Evolutionary conservation across 2,329 filamentous ascomycete genomes (phyloP), one percentile per base, ranked within the genome.

Genomic region (Gnomoniopsis sp.): DNA sequence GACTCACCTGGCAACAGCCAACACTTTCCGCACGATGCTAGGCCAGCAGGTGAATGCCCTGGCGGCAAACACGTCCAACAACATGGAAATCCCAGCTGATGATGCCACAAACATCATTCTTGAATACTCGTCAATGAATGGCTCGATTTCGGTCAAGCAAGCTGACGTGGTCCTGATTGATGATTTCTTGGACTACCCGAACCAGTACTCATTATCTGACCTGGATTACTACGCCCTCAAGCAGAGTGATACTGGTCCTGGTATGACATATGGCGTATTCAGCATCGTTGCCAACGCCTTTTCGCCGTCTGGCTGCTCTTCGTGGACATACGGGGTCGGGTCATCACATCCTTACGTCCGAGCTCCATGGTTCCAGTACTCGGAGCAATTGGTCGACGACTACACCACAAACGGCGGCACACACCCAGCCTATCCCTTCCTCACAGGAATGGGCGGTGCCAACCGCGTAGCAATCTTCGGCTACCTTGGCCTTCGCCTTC

Each of bases 111-210:
- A 88, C 79, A 0, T 89, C 83, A 84, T 67, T 74, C 70, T 87
- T 2, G 86, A 89, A 65, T 89, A 86, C 64, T 77, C 78, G 0
- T 79, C 77, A 0, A 89, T 89, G 86, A 88, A 88, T 65, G 84
- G 86, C 19, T 84, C 79, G 19, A 81, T 15, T 38, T 58, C 56
- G 1, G 59, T 61, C 8, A 61, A 61, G 19, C 59, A 61, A 49
- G 59, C 59, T 3, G 59, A 61, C n/a, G 53, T 61, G 14, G 59
- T 61, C n/a, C 59, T 61, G 10, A 22, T 61, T 21, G 59, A 61
- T 17, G 59, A 61, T 44, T 61, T 61, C 43, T 53, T 61, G 10
- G 33, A 58, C 23, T 61, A 59, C 10, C 59, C 59, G 1, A 61
- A 61, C 22, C 15, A 44, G 3, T 59, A 59, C 14, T 47, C 59